Conservation (phyloP, 306 rosid species). For the Alnus rubra region DNA sequence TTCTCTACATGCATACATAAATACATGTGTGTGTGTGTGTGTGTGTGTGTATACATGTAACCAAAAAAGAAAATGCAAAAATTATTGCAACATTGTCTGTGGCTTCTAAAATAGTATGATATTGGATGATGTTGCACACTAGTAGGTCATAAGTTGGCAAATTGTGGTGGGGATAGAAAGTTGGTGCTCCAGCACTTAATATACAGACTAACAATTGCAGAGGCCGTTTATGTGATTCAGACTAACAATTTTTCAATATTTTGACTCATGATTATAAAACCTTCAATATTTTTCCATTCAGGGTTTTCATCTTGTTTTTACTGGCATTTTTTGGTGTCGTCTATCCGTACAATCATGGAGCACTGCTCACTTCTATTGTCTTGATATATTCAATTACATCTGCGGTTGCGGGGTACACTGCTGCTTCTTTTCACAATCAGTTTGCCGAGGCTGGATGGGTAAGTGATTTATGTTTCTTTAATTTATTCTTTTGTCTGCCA, state of each 20-base stretch:
- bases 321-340: constrained; percentile 66
- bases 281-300: constrained; percentile 29
- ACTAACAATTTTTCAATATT: constrained; percentile 1
- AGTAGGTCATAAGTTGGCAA: not conserved
- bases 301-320: constrained; percentile 61
- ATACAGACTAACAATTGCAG: not conserved
- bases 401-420: constrained; percentile 68
- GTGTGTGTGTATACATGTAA: not conserved
- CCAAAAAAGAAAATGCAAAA: not conserved
- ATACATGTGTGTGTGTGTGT: not conserved
- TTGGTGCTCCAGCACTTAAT: not conserved
- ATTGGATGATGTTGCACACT: not conserved
- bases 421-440: constrained; percentile 72
- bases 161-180: not conserved
- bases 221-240: not conserved
- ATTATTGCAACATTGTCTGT: not conserved
- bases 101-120: not conserved
- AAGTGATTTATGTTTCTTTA: constrained; percentile 23
- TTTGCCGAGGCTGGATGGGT: constrained; percentile 82
- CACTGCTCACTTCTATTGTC: constrained; percentile 58
- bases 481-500: not conserved
- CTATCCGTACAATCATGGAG: constrained; percentile 83
- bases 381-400: constrained; percentile 57
- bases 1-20: not conserved
- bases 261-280: not conserved